Conservation (phyloP, 495 filamentous ascomycete species). For the Neurospora tetraspora region DNA sequence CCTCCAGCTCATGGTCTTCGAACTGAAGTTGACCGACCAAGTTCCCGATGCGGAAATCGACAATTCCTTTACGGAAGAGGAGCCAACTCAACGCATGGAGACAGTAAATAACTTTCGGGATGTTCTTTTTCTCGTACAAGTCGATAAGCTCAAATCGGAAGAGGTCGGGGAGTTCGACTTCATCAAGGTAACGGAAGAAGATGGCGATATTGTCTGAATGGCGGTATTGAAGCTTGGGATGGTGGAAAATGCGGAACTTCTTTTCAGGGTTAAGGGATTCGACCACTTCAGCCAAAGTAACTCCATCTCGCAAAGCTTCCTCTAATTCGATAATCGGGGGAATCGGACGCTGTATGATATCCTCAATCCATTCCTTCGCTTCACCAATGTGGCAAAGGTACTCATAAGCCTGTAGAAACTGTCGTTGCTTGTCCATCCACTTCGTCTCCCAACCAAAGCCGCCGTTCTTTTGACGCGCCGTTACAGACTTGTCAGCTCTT, state of each 20-base stretch:
- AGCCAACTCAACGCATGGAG: slow-evolving; percentile 96
- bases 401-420: slow-evolving; percentile 95
- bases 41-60: slow-evolving; percentile 96
- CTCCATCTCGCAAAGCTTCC: slow-evolving; percentile 84
- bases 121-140: slow-evolving; percentile 99
- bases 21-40: slow-evolving; percentile 95
- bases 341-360: slow-evolving; percentile 77
- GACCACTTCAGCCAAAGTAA: slow-evolving; percentile 93
- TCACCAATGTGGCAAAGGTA: slow-evolving; percentile 99
- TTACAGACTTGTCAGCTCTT: slow-evolving; percentile 46
- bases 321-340: slow-evolving; percentile 95
- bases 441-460: slow-evolving; percentile 70
- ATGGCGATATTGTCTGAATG: slow-evolving; percentile 95
- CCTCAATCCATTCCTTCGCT: slow-evolving; percentile 98
- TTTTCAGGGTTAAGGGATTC: slow-evolving; percentile 74
- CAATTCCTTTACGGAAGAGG: slow-evolving; percentile 85
- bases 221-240: slow-evolving; percentile 77
- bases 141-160: slow-evolving; percentile 98
- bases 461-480: slow-evolving; percentile 37
- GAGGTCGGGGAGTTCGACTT: slow-evolving; percentile 92
- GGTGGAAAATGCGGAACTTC: slow-evolving; percentile 70
- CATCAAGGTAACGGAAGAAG: slow-evolving; percentile 87
- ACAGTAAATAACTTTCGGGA: slow-evolving; percentile 98
- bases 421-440: slow-evolving; percentile 98
- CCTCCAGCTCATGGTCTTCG: slow-evolving; percentile 93